These are phyloP conservation scores for Diplocarpon mali DNA, from an alignment of 2,329 filamentous ascomycete genomes.

Conservation along the genomic window DNA sequence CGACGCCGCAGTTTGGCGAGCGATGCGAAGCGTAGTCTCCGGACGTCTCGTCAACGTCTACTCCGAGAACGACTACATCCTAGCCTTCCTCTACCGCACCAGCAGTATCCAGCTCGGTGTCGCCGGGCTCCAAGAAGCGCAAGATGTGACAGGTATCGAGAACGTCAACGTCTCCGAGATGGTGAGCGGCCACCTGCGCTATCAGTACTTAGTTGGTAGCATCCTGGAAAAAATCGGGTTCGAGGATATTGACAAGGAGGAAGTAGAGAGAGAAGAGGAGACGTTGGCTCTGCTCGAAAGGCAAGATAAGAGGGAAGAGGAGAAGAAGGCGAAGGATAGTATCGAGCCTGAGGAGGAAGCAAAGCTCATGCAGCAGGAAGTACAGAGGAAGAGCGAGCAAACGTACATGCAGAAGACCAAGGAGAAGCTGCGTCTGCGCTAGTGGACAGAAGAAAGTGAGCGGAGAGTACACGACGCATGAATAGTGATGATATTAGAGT, in stretches of 20 bases:
- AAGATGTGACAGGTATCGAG: constrained; percentile 55
- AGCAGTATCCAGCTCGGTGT: constrained; percentile 74
- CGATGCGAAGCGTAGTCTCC: constrained; percentile 65
- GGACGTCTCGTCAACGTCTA: constrained; percentile 82
- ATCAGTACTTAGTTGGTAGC: constrained; percentile 54
- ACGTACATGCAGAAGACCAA: constrained; percentile 20
- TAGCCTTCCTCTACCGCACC: constrained; percentile 78
- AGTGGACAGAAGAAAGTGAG: not conserved
- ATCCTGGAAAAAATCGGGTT: constrained; percentile 58
- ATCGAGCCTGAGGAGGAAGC: constrained; percentile 25
- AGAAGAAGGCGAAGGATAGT: constrained; percentile 20
- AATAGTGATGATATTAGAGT: not conserved
- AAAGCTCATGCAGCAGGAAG: constrained; percentile 25
- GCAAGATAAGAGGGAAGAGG: constrained; percentile 30
- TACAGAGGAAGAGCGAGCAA: constrained; percentile 19
- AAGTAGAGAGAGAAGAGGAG: constrained; percentile 35
- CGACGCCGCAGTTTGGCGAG: constrained; percentile 60
- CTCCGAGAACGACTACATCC: constrained; percentile 76
- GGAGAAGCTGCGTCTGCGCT: constrained; percentile 16
- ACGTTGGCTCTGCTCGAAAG: constrained; percentile 33
- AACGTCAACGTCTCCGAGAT: constrained; percentile 49
- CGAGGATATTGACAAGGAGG: constrained; percentile 37
- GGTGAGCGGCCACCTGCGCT: constrained; percentile 59
- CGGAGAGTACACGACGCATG: not conserved
- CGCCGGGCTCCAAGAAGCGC: constrained; percentile 67